Percentiles rank a stretch among this genome's conserved stretches.
Conservation (phyloP, 768 basidiomycete species). For the Lyophyllum semitale region DNA sequence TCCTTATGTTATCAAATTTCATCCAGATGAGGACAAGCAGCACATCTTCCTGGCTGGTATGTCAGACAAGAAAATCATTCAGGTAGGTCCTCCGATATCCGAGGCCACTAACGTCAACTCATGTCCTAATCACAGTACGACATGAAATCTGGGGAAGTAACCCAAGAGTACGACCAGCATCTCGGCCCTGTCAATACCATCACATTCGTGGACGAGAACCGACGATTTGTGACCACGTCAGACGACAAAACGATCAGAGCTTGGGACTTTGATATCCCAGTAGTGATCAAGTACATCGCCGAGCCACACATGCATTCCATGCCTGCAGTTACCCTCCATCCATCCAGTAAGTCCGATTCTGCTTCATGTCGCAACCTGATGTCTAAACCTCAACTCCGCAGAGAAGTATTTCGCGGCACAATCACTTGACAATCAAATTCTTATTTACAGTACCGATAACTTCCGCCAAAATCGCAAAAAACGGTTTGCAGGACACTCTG, state of each 20-base stretch:
- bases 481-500: slow-evolving; percentile 94
- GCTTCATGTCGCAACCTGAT: slow-evolving; percentile 5
- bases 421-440: slow-evolving; percentile 97
- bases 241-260: slow-evolving; percentile 99
- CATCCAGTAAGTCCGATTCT: slow-evolving; percentile 70
- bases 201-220: slow-evolving; percentile 97
- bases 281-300: slow-evolving; percentile 99
- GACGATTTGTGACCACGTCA: slow-evolving; percentile 96
- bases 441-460: slow-evolving; percentile 96
- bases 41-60: slow-evolving; percentile 96
- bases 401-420: slow-evolving; percentile 98
- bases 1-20: slow-evolving; percentile 92
- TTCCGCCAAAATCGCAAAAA: slow-evolving; percentile 99
- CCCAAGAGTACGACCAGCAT: slow-evolving; percentile 98
- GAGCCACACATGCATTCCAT: slow-evolving; percentile 99
- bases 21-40: slow-evolving; percentile 96
- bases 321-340: slow-evolving; percentile 96
- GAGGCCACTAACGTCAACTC: slow-evolving; percentile 3
- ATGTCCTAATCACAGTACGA: slow-evolving; percentile 72
- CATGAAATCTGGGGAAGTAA: slow-evolving; percentile 92
- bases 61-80: slow-evolving; percentile 99
- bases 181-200: slow-evolving; percentile 98
- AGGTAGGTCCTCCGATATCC: slow-evolving; percentile 51
- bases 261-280: slow-evolving; percentile 99
- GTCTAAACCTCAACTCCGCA: slow-evolving; percentile 22